Base-by-base conservation (phyloP, 1,284 basidiomycete genomes). In the Leccinum subspadiceum region DNA sequence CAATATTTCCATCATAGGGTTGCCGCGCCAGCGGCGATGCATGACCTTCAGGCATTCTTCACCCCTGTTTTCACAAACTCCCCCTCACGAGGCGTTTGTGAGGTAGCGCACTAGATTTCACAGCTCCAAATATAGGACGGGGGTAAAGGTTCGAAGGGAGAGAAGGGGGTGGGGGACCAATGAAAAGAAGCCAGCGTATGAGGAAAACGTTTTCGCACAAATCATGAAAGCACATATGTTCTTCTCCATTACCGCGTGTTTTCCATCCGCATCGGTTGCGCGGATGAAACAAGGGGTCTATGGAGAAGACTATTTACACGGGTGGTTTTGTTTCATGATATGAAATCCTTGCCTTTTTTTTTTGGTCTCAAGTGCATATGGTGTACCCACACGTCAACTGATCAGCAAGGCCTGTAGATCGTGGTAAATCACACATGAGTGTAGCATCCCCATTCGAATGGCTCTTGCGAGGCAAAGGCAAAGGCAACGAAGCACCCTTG, bases 81-180 rank as follows among this genome's bases (percentile, higher is more conserved):
- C 17, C 39, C 33, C 41, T 20, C 66, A 72, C 59, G 70, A 60
- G 67, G 68, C 29, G 5, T 35, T 70, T 71, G 64, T 51, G 66
- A 68, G 62, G 66, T 57, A 57, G 65, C 15, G 6, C 50, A 33
- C 17, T 20, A 31, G 58, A 56, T 46, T 41, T 51, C 31, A 53
- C 53, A 37, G n/a, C 7, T 50, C 4, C 31, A 49, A 26, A 35
- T 33, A 54, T 35, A 54, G 2, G 46, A 48, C 46, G 48, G 31
- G 13, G 24, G 44, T n/a, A 17, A 54, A 44, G 15, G n/a, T 8
- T 22, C 20, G 46, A 48, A 48, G 20, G 41, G 17, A 17, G 15
- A 20, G 54, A 20, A 24, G 10, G 44, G 44, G 44, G 44, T 35
- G 15, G 39, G 13, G n/a, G n/a, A 17, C 48, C 29, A 24, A 53